Evolutionary conservation across 1,284 basidiomycete species (phyloP), one percentile per base, ranked within the genome.

Genomic region (Meira nashicola): DNA sequence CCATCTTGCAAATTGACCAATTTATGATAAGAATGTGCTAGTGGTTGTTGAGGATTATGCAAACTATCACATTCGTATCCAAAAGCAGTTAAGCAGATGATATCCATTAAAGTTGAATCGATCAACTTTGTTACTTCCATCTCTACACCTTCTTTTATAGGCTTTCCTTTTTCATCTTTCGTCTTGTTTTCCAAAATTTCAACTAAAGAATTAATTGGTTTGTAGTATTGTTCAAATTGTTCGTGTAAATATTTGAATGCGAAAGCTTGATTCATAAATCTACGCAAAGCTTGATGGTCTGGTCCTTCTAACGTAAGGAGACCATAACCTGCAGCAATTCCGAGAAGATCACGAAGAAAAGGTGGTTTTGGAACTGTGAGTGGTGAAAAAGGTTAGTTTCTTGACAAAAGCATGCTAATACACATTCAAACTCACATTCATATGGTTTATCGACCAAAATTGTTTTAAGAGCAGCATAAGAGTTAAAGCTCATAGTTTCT

Each of bases 51-150:
- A 0, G 61, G 56, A 33, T 69, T 62, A 44, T 68, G 61, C 51
- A 78, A 50, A 19, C 73, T 67, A 40, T 69, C 58, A 38, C 72
- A 74, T 6, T 66, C 62, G 56, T 69, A 71, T 11, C 44, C 71
- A 39, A 70, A 70, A 2, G 68, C 70, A 50, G 68, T 60, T 6
- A 66, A 52, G 49, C 74, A 71, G 55, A 77, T 77, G 54, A 76
- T 76, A 58, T 78, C 76, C 17, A 78, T 69, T 2, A 77, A 62
- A 11, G 68, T 58, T n/a, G 64, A 59, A 52, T 63, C 66, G 23
- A 72, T 59, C 63, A 64, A 71, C 2, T 44, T 52, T 33, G 64
- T 57, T 1, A 76, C 60, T 39, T 78, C 71, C 58, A 76, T 60
- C 15, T 68, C 60, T 2, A 62, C 58, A 39, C 58, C 55, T 15